Evolutionary conservation across 1,139 yeast species (phyloP), one percentile per base, ranked within the genome.

Genomic region (Yamadazyma triangularis): DNA sequence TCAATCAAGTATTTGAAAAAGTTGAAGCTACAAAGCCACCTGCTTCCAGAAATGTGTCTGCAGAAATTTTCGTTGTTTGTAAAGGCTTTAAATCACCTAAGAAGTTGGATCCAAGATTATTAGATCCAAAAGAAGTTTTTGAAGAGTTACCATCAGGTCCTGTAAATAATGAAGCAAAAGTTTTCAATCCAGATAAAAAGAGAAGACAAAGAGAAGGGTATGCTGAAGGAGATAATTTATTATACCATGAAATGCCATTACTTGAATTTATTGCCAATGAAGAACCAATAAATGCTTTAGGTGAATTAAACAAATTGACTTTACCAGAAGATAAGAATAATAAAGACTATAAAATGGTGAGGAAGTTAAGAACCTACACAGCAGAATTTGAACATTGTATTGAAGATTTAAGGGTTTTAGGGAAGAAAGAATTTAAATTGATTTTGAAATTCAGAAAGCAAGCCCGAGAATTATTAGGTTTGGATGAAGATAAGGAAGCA

Each of bases 11-110:
- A 38, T 91, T 91, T 51, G 96, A 87, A 36, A 89, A 85, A 53
- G 97, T 91, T 28, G 98, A 91, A 57, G 98, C 98, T 9, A 91
- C 98, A 1, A 91, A 91, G 53, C 99, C 99, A 7, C 97, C 98
- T 13, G 91, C 97, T 13, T 88, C 96, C 27, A 89, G 99, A 79
- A 86, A 86, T 60, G 98, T 93, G 15, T 91, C 98, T 48, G 98
- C 98, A 2, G 99, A 91, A 70, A 93, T 93, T 51, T 91, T 91
- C 53, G 98, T 91, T 32, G 96, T 89, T 24, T 91, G 99, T 62
- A 80, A 81, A 58, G 94, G 94, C 11, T 91, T 85, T 64, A 91
- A 88, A 57, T 96, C 97, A 9, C 98, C 98, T 30, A 87, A 88
- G 56, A 88, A 85, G 56, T 60, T 91, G 41, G 98, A 93, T 61